Conservation (phyloP, 2,329 filamentous ascomycete genomes). For the Neoarthrinium moseri region DNA sequence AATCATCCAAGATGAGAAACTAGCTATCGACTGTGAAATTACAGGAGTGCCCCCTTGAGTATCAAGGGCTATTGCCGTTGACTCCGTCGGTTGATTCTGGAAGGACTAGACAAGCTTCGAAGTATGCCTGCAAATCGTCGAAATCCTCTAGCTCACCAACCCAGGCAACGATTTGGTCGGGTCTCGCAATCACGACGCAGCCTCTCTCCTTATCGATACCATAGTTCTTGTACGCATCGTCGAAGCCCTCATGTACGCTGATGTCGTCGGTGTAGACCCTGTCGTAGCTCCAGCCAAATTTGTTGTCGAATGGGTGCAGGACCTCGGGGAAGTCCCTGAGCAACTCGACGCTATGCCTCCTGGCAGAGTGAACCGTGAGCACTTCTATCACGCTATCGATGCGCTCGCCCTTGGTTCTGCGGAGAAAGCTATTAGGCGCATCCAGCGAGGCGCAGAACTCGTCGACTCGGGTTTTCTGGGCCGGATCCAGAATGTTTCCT, state of each 20-base stretch:
- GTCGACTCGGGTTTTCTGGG: constrained; percentile 44
- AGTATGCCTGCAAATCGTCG: constrained; percentile 31
- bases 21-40: too few species aligned
- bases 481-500: constrained; percentile 48
- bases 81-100: too few species aligned
- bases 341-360: constrained; percentile 47
- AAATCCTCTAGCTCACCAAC: constrained; percentile 37
- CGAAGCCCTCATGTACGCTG: constrained; percentile 54
- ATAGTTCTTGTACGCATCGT: constrained; percentile 52
- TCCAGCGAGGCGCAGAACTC: constrained; percentile 45
- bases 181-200: constrained; percentile 59
- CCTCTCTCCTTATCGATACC: constrained; percentile 56
- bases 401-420: constrained; percentile 5
- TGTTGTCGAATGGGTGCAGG: constrained; percentile 43
- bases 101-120: constrained; percentile 26
- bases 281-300: constrained; percentile 53
- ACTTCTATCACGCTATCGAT: constrained; percentile 50
- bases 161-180: constrained; percentile 64
- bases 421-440: constrained; percentile 23
- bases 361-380: constrained; percentile 58
- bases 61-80: too few species aligned
- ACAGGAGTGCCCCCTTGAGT: too few species aligned
- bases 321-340: constrained; percentile 48
- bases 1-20: too few species aligned
- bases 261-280: constrained; percentile 56